Base-by-base conservation (phyloP, 176 grass and related monocot genomes). In the Saccharum spontaneum region DNA sequence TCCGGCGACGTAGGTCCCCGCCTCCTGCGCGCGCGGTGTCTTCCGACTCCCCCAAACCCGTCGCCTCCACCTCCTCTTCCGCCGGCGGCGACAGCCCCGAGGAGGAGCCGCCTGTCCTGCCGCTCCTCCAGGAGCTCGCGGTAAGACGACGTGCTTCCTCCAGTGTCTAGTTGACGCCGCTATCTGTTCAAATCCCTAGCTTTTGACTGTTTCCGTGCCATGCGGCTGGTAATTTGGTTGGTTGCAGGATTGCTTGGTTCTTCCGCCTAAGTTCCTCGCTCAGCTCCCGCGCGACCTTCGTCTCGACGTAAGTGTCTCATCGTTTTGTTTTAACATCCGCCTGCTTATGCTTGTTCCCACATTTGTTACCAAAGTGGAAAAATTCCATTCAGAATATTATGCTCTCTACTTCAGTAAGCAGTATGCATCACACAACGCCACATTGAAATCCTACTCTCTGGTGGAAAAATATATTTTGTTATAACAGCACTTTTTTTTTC, bases 91-190 rank as follows among this genome's bases (percentile, higher is more conserved):
- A 17, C 20, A 68, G 34, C 45, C 65, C 79, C 33, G 79, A 57
- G 0, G 78, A 81, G 64, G 79, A 82, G 22, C 67, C 66, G 33
- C 79, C 67, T 3, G 79, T 82, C 79, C 79, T 71, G n/a, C 79
- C 89, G 5, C 91, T 95, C 24, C 87, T 95, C 14, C 85, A 88
- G 72, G 91, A 95, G 18, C 87, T 98, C 55, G 63, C 91, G 6
- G 93, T 98, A 68, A 75, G 83, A 7, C 28, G 2, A 22, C 0
- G 8, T 10, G 20, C 6, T 14, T 34, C 37, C 62, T 65, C 12
- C 23, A 30, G 10, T 61, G 62, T 79, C 34, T 3, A 63, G 6
- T 45, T 18, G 10, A 22, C 28, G 18, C n/a, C 45, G 2, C 10
- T 1, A 17, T 3, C 22, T 73, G n/a, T 12, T 76, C 54, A 3